These are phyloP conservation scores for Pythium dissimile DNA, from an alignment of 352 stramenopile species.

Conservation along the genomic window DNA sequence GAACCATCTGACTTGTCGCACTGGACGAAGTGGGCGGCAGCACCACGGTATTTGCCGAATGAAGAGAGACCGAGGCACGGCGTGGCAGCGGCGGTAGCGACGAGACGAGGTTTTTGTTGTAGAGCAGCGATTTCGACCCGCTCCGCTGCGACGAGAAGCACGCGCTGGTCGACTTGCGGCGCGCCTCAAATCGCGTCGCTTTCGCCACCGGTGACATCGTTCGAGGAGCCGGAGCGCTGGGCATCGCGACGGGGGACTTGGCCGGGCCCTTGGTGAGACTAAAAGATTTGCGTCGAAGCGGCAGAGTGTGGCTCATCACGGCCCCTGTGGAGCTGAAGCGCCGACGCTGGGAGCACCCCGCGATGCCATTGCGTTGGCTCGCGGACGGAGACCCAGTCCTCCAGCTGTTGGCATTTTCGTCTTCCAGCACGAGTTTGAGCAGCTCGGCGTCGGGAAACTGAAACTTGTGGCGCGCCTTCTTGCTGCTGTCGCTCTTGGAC, in stretches of 20 bases:
- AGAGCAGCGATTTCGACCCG: background rate
- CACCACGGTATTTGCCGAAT: background rate
- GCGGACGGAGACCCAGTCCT: background rate
- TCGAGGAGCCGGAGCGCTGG: background rate
- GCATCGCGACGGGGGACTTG: conserved; percentile 25
- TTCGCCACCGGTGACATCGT: background rate
- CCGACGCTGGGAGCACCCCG: conserved; percentile 11
- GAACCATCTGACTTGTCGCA: conserved; percentile 42
- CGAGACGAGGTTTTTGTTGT: conserved; percentile 2
- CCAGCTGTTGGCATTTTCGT: background rate
- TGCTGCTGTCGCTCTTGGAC: conserved; percentile 13
- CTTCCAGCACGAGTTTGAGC: conserved; percentile 20
- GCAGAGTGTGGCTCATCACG: conserved; percentile 35
- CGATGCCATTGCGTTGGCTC: background rate
- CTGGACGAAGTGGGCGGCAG: conserved; percentile 13
- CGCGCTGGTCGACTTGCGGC: conserved; percentile 59
- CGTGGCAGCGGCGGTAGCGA: conserved; percentile 5
- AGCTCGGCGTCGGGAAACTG: conserved; percentile 56
- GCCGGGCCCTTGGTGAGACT: conserved; percentile 56
- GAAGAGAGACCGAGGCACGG: conserved; percentile 4
- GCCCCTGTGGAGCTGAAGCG: conserved; percentile 30
- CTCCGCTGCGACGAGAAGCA: conserved; percentile 22
- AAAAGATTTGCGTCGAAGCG: conserved; percentile 61
- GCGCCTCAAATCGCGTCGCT: conserved; percentile 22
- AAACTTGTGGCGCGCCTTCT: conserved; percentile 45